These are phyloP conservation scores for Chimonanthus salicifolius DNA, from an alignment of 164 flowering plant species.

Conservation along the genomic window DNA sequence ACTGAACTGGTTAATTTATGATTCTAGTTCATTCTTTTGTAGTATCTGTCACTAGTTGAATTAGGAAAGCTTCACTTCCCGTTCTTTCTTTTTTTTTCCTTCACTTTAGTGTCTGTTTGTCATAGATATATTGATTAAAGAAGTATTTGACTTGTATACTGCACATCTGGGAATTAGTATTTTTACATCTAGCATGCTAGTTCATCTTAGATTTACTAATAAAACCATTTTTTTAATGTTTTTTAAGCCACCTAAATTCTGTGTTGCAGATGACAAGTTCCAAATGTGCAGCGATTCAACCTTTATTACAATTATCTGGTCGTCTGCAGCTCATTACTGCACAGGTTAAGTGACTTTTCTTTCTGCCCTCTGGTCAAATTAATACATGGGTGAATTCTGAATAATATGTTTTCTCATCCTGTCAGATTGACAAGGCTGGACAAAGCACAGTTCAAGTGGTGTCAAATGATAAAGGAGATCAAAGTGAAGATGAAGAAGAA, in stretches of 20 bases:
- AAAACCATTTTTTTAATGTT: neutral
- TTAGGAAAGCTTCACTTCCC: neutral
- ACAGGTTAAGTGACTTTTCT: conserved; percentile 44
- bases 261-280: conserved; percentile 53
- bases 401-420: neutral
- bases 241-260: neutral
- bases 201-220: neutral
- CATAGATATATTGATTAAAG: neutral
- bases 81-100: too few relatives aligned
- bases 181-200: neutral
- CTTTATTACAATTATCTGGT: conserved; percentile 68
- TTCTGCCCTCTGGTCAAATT: neutral
- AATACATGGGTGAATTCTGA: neutral
- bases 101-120: neutral
- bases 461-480: conserved; percentile 26
- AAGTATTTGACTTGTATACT: neutral
- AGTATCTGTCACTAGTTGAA: neutral
- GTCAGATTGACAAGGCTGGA: conserved; percentile 56
- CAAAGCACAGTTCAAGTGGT: conserved; percentile 20
- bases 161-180: neutral
- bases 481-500: conserved; percentile 43
- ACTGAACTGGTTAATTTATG: too few relatives aligned
- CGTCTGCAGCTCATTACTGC: conserved; percentile 72
- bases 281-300: conserved; percentile 45
- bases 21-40: neutral